These are phyloP conservation scores for Waitea zeae DNA, from an alignment of 1,284 basidiomycete species.

Conservation along the genomic window DNA sequence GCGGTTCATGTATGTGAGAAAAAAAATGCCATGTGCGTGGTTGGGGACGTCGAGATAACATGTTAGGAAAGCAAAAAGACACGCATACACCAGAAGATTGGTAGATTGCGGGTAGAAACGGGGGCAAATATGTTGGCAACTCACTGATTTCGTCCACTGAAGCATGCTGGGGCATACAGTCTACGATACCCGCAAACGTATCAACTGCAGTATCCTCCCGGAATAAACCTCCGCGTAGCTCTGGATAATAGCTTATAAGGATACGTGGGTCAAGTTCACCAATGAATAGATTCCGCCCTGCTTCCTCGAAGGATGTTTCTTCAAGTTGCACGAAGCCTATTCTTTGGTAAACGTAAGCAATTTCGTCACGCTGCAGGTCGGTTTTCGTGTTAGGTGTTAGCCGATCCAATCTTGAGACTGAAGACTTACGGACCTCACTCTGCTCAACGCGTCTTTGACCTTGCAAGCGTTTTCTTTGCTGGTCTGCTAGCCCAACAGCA, in stretches of 20 bases:
- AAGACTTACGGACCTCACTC: conserved; percentile 24
- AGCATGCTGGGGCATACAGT: conserved; percentile 40
- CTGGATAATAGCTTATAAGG: conserved; percentile 60
- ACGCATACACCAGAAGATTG: too few species aligned
- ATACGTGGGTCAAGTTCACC: conserved; percentile 63
- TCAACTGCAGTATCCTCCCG: conserved; percentile 24
- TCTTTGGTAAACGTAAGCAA: conserved; percentile 61
- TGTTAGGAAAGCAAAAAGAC: too few species aligned
- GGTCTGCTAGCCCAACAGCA: conserved; percentile 41
- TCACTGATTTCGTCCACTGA: conserved; percentile 65
- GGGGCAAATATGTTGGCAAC: conserved; percentile 16
- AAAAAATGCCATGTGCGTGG: conserved; percentile 12
- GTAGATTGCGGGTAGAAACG: conserved; percentile 8
- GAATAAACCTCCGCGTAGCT: conserved; percentile 44
- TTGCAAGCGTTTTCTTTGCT: conserved; percentile 38
- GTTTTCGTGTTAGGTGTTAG: conserved; percentile 1
- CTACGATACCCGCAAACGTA: conserved; percentile 51
- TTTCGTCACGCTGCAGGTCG: conserved; percentile 33
- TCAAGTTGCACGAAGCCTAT: conserved; percentile 57
- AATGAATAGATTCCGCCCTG: conserved; percentile 52
- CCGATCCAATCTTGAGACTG: conserved; percentile 1
- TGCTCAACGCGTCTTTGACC: conserved; percentile 26
- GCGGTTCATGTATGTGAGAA: too few species aligned
- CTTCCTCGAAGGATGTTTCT: conserved; percentile 63
- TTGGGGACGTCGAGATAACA: neutral